Percentiles rank a stretch among this genome's conserved stretches.
Evolutionary conservation across 768 basidiomycete genomes (phyloP).

Genomic region (Omphalotus guepiniiformis): DNA sequence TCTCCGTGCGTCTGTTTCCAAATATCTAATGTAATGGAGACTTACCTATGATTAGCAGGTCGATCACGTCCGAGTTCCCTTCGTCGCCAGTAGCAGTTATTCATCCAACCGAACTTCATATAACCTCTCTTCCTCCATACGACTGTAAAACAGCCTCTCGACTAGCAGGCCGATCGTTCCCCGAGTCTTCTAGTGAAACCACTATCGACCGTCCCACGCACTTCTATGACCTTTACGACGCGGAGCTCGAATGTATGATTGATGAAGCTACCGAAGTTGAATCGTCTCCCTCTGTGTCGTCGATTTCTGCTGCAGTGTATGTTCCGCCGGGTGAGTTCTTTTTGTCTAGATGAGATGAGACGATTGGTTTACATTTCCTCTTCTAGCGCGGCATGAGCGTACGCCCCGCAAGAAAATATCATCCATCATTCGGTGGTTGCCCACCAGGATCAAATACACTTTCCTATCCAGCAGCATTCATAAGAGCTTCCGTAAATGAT

Average conservation of each 20-base stretch:
- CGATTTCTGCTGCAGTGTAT: slow-evolving; percentile 2
- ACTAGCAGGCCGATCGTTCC: background rate
- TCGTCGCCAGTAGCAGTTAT: slow-evolving; percentile 6
- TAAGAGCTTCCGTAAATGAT: background rate
- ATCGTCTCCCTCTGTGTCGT: background rate
- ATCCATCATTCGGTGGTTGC: slow-evolving; percentile 6
- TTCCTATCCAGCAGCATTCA: background rate
- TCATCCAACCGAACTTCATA: background rate
- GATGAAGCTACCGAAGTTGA: background rate
- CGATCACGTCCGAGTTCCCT: background rate
- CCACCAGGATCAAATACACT: slow-evolving; percentile 5
- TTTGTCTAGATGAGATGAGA: background rate
- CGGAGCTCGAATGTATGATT: slow-evolving; percentile 6
- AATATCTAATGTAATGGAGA: background rate
- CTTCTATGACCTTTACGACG: slow-evolving; percentile 7
- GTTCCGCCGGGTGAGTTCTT: background rate
- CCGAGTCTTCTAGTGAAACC: background rate
- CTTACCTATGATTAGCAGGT: background rate
- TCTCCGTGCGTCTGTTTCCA: background rate
- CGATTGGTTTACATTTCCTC: background rate
- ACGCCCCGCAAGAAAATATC: background rate
- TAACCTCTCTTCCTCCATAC: slow-evolving; percentile 8
- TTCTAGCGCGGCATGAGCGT: background rate
- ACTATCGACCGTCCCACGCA: background rate
- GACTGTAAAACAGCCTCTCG: background rate